Evolutionary conservation across 2,329 filamentous ascomycete genomes (phyloP), one percentile per base, ranked within the genome.

Genomic region (Talaromyces sp.): DNA sequence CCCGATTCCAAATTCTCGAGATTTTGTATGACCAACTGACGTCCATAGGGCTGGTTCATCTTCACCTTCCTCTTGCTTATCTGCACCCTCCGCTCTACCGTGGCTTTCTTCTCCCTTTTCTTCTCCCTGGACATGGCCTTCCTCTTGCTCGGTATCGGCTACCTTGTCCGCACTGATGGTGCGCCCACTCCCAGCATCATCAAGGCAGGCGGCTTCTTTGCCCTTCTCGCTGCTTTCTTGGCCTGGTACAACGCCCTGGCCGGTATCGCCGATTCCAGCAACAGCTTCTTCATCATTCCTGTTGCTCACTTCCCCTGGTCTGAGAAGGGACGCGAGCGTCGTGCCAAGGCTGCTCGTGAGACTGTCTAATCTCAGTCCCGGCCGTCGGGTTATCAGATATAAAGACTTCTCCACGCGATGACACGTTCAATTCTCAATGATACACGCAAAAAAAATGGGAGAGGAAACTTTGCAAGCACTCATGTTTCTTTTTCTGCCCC

Each of bases 251-350:
- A 92, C 72, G 91, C 92, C 43, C 83, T 94, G 66, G 90, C 91
- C 61, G 91, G 91, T 86, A 86, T 95, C 65, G 89, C 90, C 67
- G 91, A 95, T 70, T 78, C 73, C 61, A 80, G 76, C 70, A 84
- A 84, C 74, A 95, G 92, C 83, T 97, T 97, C 88, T 95, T 97
- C 84, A 84, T 95, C 77, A 87, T 96, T 67, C 94, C 93, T 60
- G 93, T 97, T 68, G 89, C 90, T 72, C 93, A 97, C 84, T 96
- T 97, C 84, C 94, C 93, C 62, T 97, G 94, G 94, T 94, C 91
- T 43, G 89, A 90, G 72, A 66, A 66, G 65, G 65, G 65, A 8
- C 60, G 60, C 22, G 84, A 87, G 77, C 77, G 76, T 67, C 85
- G 88, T 67, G 82, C 69, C 63, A 82, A 89, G 82, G 79, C 78